Evolutionary conservation across 2,329 filamentous ascomycete genomes (phyloP).

Genomic region (Trichophyton benhamiae): DNA sequence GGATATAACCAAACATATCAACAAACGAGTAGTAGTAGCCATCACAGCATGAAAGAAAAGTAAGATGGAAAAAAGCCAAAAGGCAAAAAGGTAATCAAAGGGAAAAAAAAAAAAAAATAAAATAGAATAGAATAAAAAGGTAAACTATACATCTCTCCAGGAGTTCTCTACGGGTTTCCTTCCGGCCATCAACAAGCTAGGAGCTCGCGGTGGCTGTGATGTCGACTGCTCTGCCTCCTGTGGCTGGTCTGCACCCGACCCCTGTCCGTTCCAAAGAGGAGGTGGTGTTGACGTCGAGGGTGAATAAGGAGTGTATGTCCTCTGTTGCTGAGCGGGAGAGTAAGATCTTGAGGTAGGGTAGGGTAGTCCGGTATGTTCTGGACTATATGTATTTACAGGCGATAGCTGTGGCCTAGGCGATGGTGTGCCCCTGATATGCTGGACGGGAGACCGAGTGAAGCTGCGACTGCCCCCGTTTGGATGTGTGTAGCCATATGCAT

Average conservation of each 20-base stretch:
- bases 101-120: neutral
- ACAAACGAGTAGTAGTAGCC: neutral
- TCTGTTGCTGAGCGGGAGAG: neutral
- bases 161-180: slow-evolving; percentile 12
- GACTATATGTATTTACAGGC: neutral
- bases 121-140: no score
- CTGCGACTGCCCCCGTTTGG: neutral
- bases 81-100: neutral
- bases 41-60: neutral
- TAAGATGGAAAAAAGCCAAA: neutral
- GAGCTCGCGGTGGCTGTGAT: neutral
- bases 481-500: neutral
- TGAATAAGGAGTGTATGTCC: slow-evolving; percentile 10
- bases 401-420: neutral
- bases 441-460: neutral
- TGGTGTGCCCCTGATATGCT: neutral
- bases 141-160: slow-evolving; percentile 10
- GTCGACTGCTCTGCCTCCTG: neutral
- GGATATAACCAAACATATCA: neutral
- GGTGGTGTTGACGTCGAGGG: slow-evolving; percentile 9
- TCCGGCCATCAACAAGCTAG: slow-evolving; percentile 10
- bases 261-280: slow-evolving; percentile 6
- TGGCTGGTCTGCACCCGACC: slow-evolving; percentile 4
- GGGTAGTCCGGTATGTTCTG: neutral
- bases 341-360: neutral